These are phyloP conservation scores for Candida lessepsii DNA, from an alignment of 805 yeast genomes.

Conservation along the genomic window DNA sequence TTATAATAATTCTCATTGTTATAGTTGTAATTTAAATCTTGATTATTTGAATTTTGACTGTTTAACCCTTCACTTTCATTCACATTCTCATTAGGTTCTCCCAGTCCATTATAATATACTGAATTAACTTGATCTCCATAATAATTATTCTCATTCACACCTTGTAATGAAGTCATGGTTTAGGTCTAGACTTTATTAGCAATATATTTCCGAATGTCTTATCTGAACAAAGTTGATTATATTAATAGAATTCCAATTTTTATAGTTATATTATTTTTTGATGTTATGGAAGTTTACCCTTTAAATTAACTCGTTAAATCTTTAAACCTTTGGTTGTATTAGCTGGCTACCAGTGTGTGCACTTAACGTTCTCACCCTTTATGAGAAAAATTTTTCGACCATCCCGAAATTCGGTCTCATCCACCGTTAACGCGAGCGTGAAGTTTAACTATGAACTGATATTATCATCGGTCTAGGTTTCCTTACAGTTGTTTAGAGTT, in stretches of 20 bases:
- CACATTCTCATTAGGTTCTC: not conserved
- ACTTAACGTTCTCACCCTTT: constrained; percentile 5
- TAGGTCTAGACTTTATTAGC: not conserved
- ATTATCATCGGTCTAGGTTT: too few relatives aligned
- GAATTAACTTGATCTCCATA: constrained; percentile 21
- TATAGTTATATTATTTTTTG: too few relatives aligned
- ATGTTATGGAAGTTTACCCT: too few relatives aligned
- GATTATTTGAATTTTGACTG: not conserved
- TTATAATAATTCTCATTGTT: constrained; percentile 1
- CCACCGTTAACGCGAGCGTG: not conserved
- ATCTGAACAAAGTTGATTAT: too few relatives aligned
- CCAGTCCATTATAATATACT: constrained; percentile 1
- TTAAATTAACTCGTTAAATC: not conserved
- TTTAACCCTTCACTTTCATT: constrained; percentile 1
- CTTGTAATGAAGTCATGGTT: constrained; percentile 30
- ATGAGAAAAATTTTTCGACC: constrained; percentile 8
- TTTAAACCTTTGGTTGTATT: not conserved
- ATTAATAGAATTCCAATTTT: too few relatives aligned
- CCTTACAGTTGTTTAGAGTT: not conserved
- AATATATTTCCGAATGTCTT: too few relatives aligned
- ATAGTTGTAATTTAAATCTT: constrained; percentile 1
- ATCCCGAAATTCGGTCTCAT: constrained; percentile 6
- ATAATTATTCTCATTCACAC: constrained; percentile 24
- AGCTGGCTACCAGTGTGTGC: not conserved
- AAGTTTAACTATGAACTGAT: too few relatives aligned